phyloP scores from a whole-genome alignment of 2,329 filamentous ascomycete genomes.

The Immersiporthe knoxdaviesiana region DNA sequence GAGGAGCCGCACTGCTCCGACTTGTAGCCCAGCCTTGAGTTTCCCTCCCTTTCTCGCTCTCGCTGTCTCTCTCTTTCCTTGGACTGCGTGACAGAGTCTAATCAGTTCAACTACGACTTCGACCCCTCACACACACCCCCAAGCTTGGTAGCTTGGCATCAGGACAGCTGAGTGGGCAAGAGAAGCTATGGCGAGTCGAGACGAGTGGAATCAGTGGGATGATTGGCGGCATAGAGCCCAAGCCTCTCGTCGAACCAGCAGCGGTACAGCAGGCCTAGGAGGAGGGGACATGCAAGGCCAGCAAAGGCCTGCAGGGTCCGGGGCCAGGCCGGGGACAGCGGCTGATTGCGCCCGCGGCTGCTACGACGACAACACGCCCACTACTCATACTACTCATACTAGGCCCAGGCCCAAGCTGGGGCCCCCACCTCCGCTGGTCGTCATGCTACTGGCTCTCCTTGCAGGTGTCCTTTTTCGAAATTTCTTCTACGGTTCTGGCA shows the following conservation, averaged over 20 bases:
- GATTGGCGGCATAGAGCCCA: not conserved
- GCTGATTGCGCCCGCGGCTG: not conserved
- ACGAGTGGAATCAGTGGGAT: not conserved
- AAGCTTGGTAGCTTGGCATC: not conserved
- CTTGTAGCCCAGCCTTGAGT: not conserved
- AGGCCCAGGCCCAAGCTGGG: constrained; percentile 7
- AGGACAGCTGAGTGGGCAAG: not conserved
- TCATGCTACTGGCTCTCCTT: constrained; percentile 24
- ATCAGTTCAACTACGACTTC: not conserved
- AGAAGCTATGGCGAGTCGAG: constrained; percentile 11
- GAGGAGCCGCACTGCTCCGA: not conserved
- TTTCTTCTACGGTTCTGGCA: constrained; percentile 37
- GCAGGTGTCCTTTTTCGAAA: constrained; percentile 29
- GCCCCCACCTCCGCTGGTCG: constrained; percentile 25
- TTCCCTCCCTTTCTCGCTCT: not conserved
- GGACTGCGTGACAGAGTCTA: not conserved
- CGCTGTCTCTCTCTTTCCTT: not conserved
- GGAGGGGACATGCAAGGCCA: constrained; percentile 14
- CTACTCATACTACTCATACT: too few species aligned
- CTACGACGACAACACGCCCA: not conserved
- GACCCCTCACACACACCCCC: not conserved
- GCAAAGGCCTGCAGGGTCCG: constrained; percentile 23
- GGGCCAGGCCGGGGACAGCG: constrained; percentile 4
- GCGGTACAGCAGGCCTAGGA: constrained; percentile 13
- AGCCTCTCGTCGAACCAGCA: constrained; percentile 21